Evolutionary conservation across 2,329 filamentous ascomycete species (phyloP).

Genomic region (Drechmeria coniospora): DNA sequence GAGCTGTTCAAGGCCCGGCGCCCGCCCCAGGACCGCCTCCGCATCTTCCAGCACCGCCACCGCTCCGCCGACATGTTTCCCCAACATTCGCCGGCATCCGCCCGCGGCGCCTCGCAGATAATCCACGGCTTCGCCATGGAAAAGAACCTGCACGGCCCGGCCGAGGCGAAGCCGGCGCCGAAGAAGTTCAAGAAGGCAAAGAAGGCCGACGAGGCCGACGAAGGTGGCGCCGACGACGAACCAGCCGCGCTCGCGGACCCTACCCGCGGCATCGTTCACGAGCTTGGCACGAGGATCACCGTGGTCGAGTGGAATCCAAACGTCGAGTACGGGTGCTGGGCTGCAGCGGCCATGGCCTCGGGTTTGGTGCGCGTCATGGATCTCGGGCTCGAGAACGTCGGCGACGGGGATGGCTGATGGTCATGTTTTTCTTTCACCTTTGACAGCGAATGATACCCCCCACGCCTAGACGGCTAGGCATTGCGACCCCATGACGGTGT

Average conservation of each 20-base stretch:
- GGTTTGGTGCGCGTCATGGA: constrained; percentile 54
- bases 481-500: constrained; percentile 39
- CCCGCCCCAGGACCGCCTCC: constrained; percentile 18
- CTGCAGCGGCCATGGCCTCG: constrained; percentile 49
- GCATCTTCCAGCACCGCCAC: constrained; percentile 39
- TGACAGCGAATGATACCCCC: constrained; percentile 2
- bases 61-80: constrained; percentile 18
- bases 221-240: constrained; percentile 16
- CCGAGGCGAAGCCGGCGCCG: constrained; percentile 21
- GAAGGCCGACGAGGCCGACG: constrained; percentile 15
- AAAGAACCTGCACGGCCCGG: constrained; percentile 29
- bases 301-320: constrained; percentile 56
- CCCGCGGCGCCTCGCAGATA: constrained; percentile 34
- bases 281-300: constrained; percentile 47
- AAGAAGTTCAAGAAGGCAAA: constrained; percentile 21
- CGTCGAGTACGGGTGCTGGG: constrained; percentile 48
- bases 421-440: no score
- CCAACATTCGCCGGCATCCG: constrained; percentile 11
- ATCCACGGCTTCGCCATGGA: constrained; percentile 36
- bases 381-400: constrained; percentile 32
- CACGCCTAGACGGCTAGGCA: constrained; percentile 20
- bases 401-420: constrained; percentile 2
- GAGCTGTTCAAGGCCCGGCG: constrained; percentile 20
- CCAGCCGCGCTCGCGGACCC: constrained; percentile 18
- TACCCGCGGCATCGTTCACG: constrained; percentile 36